Percentiles rank a stretch among this genome's conserved stretches.
These are phyloP conservation scores for Modicella reniformis DNA, from an alignment of 371 early-diverging fungal genomes.

Conservation along the genomic window DNA sequence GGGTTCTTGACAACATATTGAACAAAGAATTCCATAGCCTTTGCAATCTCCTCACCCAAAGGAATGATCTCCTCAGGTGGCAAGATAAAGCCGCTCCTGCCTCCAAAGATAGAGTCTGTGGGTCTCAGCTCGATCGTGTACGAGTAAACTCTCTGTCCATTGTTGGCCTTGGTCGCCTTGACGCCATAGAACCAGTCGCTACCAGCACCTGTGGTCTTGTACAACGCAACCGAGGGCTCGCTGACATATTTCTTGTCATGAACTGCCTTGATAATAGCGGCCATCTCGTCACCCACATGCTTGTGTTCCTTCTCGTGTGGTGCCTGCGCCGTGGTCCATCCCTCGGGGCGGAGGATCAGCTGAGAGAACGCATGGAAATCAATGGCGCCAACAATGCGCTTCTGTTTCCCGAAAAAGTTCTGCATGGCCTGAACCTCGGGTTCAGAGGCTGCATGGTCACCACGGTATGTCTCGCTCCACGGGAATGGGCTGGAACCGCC, in stretches of 20 bases:
- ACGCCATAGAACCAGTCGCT: slow-evolving; percentile 65
- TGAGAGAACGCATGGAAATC: slow-evolving; percentile 69
- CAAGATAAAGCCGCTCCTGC: slow-evolving; percentile 54
- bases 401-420: slow-evolving; percentile 57
- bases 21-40: slow-evolving; percentile 54
- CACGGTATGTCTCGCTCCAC: slow-evolving; percentile 64
- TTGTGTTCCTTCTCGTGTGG: slow-evolving; percentile 51
- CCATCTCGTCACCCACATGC: slow-evolving; percentile 43
- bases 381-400: slow-evolving; percentile 63
- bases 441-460: slow-evolving; percentile 63
- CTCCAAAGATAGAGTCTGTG: slow-evolving; percentile 34
- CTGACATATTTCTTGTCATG: slow-evolving; percentile 58
- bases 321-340: slow-evolving; percentile 54
- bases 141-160: slow-evolving; percentile 57
- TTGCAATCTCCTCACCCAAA: slow-evolving; percentile 56
- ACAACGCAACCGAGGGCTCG: slow-evolving; percentile 57
- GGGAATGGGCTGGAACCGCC: slow-evolving; percentile 63
- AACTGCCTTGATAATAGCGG: slow-evolving; percentile 31
- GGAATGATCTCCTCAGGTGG: slow-evolving; percentile 58
- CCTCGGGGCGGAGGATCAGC: slow-evolving; percentile 59
- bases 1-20: slow-evolving; percentile 45
- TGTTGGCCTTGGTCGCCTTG: slow-evolving; percentile 54
- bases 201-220: slow-evolving; percentile 61
- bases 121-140: slow-evolving; percentile 67
- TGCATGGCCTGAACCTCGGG: slow-evolving; percentile 65